Percentiles rank a stretch among this genome's conserved stretches.
These are phyloP conservation scores for Sistotremastrum suecicum DNA, from an alignment of 768 basidiomycete species.

Conservation along the genomic window DNA sequence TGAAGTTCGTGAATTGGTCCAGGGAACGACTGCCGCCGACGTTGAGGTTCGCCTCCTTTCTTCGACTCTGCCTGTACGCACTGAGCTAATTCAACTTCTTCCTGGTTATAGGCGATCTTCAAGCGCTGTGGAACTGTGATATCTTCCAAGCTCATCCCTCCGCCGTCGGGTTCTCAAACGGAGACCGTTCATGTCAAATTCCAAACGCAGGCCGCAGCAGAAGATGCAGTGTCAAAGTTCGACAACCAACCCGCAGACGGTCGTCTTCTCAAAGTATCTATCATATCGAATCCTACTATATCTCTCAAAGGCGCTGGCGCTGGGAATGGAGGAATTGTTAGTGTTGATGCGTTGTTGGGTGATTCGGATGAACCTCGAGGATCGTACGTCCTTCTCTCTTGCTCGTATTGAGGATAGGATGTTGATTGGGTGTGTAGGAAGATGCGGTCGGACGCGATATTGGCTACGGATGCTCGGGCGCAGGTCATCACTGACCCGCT, in stretches of 20 bases:
- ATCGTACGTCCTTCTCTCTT: conserved; percentile 33
- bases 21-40: conserved; percentile 70
- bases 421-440: conserved; percentile 35
- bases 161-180: conserved; percentile 1
- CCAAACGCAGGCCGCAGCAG: conserved; percentile 28
- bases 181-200: conserved; percentile 56
- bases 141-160: conserved; percentile 18
- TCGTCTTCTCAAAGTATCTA: conserved; percentile 46
- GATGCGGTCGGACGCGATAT: conserved; percentile 71
- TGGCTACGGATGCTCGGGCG: conserved; percentile 52
- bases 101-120: conserved; percentile 47
- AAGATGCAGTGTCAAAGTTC: conserved; percentile 61
- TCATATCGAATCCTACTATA: conserved; percentile 44
- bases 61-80: not conserved
- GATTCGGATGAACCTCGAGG: conserved; percentile 22
- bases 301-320: conserved; percentile 44
- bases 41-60: conserved; percentile 33
- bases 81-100: not conserved
- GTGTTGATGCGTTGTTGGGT: conserved; percentile 43
- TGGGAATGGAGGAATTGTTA: conserved; percentile 29
- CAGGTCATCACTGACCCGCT: conserved; percentile 56
- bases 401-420: not conserved
- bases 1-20: conserved; percentile 57
- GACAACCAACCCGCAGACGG: conserved; percentile 76
- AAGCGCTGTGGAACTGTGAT: conserved; percentile 61